Evolutionary conservation across 2,329 filamentous ascomycete species (phyloP), one percentile per base, ranked within the genome.

Genomic region (Aspergillus viridinutans): DNA sequence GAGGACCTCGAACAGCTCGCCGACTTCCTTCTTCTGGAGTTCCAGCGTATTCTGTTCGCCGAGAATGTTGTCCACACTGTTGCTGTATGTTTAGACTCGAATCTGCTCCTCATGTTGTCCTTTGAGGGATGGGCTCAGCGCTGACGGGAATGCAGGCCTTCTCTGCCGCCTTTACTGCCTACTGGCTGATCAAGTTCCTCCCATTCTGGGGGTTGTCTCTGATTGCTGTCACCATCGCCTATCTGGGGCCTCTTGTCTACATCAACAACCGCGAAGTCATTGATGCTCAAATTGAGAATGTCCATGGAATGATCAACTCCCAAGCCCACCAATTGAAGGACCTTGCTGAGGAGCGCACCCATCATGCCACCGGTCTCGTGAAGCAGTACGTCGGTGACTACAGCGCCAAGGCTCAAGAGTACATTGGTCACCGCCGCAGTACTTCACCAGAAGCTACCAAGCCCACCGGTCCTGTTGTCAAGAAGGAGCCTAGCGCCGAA

Each of bases 1-100:
- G 84, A 85, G 62, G 85, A 87, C 69, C 69, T 85, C 14, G 83
- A 85, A 70, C 84, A 87, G 74, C 76, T 88, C 54, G 78, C 84
- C 74, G 86, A 87, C 76, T 88, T 88, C 75, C 85, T 87, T 73
- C 79, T 87, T 64, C 86, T 88, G 61, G 85, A 88, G 70, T 83
- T 85, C 69, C 85, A 88, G 77, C 81, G 85, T 57, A 80, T 87
- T 61, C 71, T 87, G 58, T 88, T 87, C 65, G 85, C 83, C 32
- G 85, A 88, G 78, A 87, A 87, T 65, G 76, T 86, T 55, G 79
- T 81, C 58, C 82, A 81, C 58, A 87, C 85, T 14, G 71, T 83
- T 69, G 79, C 78, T 58, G 84, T 86, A 80, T 71, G 83, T 60
- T 54, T n/a, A 54, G n/a, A 23, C 20, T 47, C 14, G 10, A 17